Base-by-base conservation (phyloP, 148 eudicot species). In the Euryodendron excelsum region DNA sequence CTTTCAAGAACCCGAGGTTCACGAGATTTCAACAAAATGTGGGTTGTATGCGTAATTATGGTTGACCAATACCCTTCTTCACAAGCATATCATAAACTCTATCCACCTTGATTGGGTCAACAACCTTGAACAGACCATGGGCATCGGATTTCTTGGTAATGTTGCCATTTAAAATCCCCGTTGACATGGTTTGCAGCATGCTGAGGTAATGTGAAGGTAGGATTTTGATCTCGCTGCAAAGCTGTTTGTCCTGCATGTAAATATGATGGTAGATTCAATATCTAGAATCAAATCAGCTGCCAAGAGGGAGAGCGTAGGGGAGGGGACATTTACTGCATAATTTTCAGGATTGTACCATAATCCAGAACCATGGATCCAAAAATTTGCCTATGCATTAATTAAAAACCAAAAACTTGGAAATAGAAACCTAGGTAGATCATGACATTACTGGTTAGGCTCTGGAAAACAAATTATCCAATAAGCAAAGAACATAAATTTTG, bases 201-300 rank as follows among this genome's bases (percentile, higher is more conserved):
- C 77, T 85, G 62, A 93, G 94, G 82, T 96, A 96, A 84, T 93
- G 97, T n/a, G 97, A 79, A 20, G 99, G 99, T 31, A 96, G 85
- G 77, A 96, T 85, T 81, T 82, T 89, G 37, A 93, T 87, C 87
- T 93, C 98, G 48, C 80, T 71, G 79, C 99, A 93, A 50, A 96
- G 93, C 84, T 71, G 84, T 61, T 85, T 93, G 80, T 96, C 99
- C 99, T 96, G 88, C 82, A 84, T 34, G 18, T 27, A n/a, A 41
- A 59, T 27, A 45, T 48, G 9, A 39, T 23, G 13, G 63, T 14
- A 72, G 66, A 36, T 21, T 41, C 67, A 21, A 63, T 28, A 63
- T n/a, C 63, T 58, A 28, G 25, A 72, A n/a, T n/a, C n/a, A n/a
- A n/a, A n/a, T n/a, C n/a, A n/a, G n/a, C n/a, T n/a, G n/a, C n/a